Base-by-base conservation (phyloP, 768 basidiomycete species). In the Podaxis sp. region DNA sequence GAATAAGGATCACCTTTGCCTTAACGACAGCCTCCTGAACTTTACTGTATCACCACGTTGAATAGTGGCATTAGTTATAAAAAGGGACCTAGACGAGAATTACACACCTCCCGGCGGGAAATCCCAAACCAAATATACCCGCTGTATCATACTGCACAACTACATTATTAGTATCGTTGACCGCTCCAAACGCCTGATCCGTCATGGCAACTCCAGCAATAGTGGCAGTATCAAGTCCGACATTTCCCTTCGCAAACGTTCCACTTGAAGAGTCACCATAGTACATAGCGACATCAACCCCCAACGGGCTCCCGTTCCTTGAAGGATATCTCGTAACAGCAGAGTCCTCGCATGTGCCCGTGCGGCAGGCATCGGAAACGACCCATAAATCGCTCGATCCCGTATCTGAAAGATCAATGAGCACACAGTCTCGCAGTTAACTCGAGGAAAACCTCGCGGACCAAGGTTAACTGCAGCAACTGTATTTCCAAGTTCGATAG, bases 331-430 rank as follows among this genome's bases (percentile, higher is more conserved):
- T 74, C 2, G 80, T 66, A 4, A 79, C 71, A 12, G 65, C 69
- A 2, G 72, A 64, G 22, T 71, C 67, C 40, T 70, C 69, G 70
- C 85, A 87, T 2, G 76, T 66, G 8, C 73, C 73, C 6, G 66
- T 63, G 3, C 68, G 67, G 68, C 86, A 89, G 3, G 72, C 69
- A 56, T 82, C 77, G 0, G 86, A 84, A 24, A 86, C 72, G 4
- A 88, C 79, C 89, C 89, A 90, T 7, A 90, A 72, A 66, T 90
- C 88, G 38, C 86, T 84, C 3, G 89, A 90, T 22, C 89, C 89
- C 2, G 89, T 89, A 66, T 90, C 88, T 88, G 55, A 12, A 12
- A 11, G 2, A 2, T 27, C 9, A 22, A 11, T 55, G 12, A 24
- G 64, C 37, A 13, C 13, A 2, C 4, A 6, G 15, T 52, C 22